Evolutionary conservation across 2,329 filamentous ascomycete species (phyloP).

Genomic region (Aspergillus niger): DNA sequence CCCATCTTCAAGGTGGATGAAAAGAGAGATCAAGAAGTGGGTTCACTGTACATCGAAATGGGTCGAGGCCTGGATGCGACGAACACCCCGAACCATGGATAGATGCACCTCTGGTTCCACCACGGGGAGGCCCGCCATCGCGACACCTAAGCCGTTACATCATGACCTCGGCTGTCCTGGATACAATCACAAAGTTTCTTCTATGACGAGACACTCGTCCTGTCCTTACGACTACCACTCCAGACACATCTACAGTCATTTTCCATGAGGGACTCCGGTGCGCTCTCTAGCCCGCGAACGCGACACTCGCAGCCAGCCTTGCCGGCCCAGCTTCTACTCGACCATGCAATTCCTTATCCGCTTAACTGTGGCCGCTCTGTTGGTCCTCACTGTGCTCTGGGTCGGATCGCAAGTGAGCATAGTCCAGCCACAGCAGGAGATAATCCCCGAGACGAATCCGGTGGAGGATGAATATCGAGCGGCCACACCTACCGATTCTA

Average conservation of each 20-base stretch:
- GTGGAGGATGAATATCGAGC: neutral
- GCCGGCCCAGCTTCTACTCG: neutral
- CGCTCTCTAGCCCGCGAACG: neutral
- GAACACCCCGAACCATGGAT: neutral
- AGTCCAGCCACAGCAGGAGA: conserved; percentile 1
- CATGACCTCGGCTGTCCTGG: neutral
- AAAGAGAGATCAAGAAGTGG: too few relatives aligned
- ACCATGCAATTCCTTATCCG: conserved; percentile 8
- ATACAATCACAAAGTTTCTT: too few relatives aligned
- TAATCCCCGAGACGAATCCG: neutral
- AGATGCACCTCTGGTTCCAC: neutral
- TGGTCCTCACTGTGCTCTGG: conserved; percentile 24
- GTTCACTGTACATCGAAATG: too few relatives aligned
- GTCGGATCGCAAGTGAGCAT: conserved; percentile 23
- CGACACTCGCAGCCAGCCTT: neutral
- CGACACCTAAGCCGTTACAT: neutral
- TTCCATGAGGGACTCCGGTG: neutral
- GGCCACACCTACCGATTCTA: conserved; percentile 5
- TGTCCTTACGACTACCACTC: too few relatives aligned
- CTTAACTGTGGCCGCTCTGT: neutral
- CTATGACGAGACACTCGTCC: too few relatives aligned
- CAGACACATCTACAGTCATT: too few relatives aligned
- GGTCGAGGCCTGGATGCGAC: too few relatives aligned
- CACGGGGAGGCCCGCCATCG: neutral
- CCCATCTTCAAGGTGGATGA: too few relatives aligned